A percentile compares a stretch with the other conserved stretches of the same genome.
These are phyloP conservation scores for Tetrapisispora pingtungensis DNA, from an alignment of 805 yeast genomes.

Conservation along the genomic window DNA sequence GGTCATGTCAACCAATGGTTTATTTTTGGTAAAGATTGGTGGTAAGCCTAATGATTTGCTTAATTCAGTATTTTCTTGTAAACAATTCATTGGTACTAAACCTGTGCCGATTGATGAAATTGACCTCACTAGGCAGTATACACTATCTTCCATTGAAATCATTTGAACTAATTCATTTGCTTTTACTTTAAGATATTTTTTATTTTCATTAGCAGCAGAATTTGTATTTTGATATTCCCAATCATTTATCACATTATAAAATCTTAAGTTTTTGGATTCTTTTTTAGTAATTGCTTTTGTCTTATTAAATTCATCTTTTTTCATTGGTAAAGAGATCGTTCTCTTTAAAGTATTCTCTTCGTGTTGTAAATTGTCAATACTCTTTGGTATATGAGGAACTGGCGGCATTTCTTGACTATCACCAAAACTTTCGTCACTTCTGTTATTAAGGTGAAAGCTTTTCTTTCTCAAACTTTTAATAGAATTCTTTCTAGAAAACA, in stretches of 20 bases:
- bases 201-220: not conserved
- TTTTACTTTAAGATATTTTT: not conserved
- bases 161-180: conserved; percentile 9
- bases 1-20: conserved; percentile 4
- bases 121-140: conserved; percentile 9
- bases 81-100: conserved; percentile 7
- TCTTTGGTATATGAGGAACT: not conserved
- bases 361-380: not conserved
- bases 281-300: not conserved
- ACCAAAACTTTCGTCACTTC: not conserved
- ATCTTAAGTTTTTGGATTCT: conserved; percentile 1
- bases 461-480: not conserved
- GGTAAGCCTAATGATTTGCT: conserved; percentile 2
- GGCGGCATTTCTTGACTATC: not conserved
- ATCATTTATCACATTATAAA: not conserved
- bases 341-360: not conserved
- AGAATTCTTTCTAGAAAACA: conserved; percentile 3
- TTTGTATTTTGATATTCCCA: not conserved
- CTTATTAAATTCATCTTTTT: not conserved
- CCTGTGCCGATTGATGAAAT: conserved; percentile 12
- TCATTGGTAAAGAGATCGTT: conserved; percentile 2
- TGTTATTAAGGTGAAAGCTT: not conserved
- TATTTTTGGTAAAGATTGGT: conserved; percentile 1
- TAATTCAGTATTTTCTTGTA: conserved; percentile 7
- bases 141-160: conserved; percentile 6